Percentiles rank a stretch among this genome's conserved stretches.
Evolutionary conservation across 179 eudicot genomes (phyloP).

Genomic region (Silene vulgaris): DNA sequence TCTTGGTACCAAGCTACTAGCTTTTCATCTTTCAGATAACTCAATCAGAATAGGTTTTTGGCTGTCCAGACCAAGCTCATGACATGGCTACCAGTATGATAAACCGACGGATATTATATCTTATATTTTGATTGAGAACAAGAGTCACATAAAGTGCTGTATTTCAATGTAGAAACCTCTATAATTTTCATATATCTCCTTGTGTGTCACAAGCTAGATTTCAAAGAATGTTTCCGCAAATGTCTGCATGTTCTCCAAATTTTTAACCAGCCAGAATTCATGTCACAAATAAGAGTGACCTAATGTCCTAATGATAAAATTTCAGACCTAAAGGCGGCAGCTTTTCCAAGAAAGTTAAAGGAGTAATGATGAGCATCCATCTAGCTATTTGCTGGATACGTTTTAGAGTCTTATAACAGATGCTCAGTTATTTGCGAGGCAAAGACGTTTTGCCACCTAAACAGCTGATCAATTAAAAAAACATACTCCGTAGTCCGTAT

Average conservation of each 20-base stretch:
- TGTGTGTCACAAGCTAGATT: not conserved
- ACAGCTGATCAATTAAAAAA: not conserved
- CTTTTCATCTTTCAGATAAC: not conserved
- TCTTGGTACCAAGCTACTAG: not conserved
- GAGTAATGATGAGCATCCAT: not conserved
- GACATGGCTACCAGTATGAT: not conserved
- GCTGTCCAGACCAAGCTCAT: constrained; percentile 1
- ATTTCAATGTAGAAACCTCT: not conserved
- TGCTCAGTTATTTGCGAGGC: not conserved
- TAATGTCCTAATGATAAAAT: not conserved
- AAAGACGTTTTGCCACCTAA: not conserved
- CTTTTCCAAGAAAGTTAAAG: not conserved
- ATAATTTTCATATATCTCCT: not conserved
- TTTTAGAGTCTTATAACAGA: not conserved
- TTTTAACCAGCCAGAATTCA: not conserved
- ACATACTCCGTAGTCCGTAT: not conserved
- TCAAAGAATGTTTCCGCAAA: not conserved
- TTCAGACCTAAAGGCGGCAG: not conserved
- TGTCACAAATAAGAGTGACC: not conserved
- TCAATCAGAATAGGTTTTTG: not conserved
- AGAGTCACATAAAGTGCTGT: not conserved
- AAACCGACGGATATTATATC: not conserved
- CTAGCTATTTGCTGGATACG: not conserved
- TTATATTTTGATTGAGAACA: not conserved
- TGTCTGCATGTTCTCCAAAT: not conserved